phyloP scores from a whole-genome alignment of 805 yeast species.

The Saccharomyces eubayanus region DNA sequence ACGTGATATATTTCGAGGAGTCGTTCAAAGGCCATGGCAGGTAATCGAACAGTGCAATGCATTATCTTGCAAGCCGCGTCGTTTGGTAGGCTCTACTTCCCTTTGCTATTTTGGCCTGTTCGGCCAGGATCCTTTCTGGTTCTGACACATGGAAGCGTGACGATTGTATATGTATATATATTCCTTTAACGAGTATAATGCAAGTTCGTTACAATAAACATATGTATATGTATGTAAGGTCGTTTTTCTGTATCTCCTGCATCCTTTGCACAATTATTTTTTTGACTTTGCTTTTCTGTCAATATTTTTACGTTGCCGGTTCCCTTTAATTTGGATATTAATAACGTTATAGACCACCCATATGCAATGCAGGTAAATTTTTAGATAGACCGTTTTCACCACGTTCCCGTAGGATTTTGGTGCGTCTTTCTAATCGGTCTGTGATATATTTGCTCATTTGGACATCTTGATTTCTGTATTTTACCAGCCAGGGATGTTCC shows the following conservation, averaged over 20 bases:
- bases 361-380: conserved; percentile 31
- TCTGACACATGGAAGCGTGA: not conserved
- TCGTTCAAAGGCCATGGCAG: not conserved
- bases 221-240: not conserved
- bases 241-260: not conserved
- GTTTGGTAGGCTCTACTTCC: not conserved
- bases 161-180: not conserved
- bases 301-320: not conserved
- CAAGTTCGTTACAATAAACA: not conserved
- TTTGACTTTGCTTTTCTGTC: not conserved
- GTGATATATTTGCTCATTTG: conserved; percentile 34
- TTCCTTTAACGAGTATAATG: not conserved
- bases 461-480: conserved; percentile 37
- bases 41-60: not conserved
- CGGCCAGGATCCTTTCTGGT: not conserved
- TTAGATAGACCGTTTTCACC: conserved; percentile 24
- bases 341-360: conserved; percentile 27
- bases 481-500: conserved; percentile 75
- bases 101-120: not conserved
- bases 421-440: conserved; percentile 28
- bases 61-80: not conserved
- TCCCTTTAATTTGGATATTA: not conserved
- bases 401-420: conserved; percentile 19
- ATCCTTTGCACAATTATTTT: not conserved
- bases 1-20: not conserved